Percentiles rank a stretch among this genome's conserved stretches.
These are phyloP conservation scores for Globisporangium cylindrosporum DNA, from an alignment of 352 stramenopile genomes.

Conservation along the genomic window DNA sequence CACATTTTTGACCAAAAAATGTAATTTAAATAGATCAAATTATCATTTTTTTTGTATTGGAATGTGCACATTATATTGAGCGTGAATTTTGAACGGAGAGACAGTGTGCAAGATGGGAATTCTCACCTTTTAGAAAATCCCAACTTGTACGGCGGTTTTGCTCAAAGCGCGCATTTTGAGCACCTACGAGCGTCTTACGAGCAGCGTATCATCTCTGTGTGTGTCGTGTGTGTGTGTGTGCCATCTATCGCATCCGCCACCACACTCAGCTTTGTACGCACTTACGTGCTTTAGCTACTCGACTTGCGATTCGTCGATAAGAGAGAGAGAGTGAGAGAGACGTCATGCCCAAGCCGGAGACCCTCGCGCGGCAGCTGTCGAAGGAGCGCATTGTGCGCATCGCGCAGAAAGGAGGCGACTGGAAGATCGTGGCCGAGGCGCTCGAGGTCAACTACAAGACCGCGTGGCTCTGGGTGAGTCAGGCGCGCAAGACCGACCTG, in stretches of 20 bases:
- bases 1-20: background rate
- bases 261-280: background rate
- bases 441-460: slow-evolving; percentile 25
- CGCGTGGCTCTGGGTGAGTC: slow-evolving; percentile 22
- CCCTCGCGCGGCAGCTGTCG: slow-evolving; percentile 17
- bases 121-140: background rate
- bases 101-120: slow-evolving; percentile 2
- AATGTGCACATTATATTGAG: background rate
- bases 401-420: slow-evolving; percentile 22
- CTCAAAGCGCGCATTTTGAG: background rate
- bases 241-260: background rate
- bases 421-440: slow-evolving; percentile 18
- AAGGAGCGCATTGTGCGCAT: slow-evolving; percentile 23
- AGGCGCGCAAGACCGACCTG: slow-evolving; percentile 21
- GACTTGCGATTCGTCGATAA: background rate
- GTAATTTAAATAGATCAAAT: background rate
- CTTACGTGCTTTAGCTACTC: background rate
- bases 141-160: background rate
- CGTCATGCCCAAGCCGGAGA: slow-evolving; percentile 20
- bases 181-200: background rate
- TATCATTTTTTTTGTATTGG: background rate
- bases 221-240: background rate
- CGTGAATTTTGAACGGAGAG: slow-evolving; percentile 10
- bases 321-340: background rate
- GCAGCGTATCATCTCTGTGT: background rate